Conservation (phyloP, 768 basidiomycete species). For the Dendrothele bispora region DNA sequence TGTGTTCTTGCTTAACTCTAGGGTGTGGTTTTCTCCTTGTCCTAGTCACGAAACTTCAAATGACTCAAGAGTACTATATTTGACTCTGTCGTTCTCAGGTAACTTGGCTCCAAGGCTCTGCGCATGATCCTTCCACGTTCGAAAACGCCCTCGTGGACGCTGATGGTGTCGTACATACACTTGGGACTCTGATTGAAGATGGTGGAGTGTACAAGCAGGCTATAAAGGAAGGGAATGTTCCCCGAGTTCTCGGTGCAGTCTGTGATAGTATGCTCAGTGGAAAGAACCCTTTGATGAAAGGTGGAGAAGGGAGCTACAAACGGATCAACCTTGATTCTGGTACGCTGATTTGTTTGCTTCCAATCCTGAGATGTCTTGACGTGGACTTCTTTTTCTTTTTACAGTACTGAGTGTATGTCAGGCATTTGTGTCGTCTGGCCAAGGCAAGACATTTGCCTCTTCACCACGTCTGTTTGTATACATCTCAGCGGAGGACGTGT, state of each 20-base stretch:
- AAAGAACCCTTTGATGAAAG: constrained; percentile 59
- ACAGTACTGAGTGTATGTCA: constrained; percentile 76
- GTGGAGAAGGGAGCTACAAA: constrained; percentile 59
- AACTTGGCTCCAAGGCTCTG: constrained; percentile 84
- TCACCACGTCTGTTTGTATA: constrained; percentile 79
- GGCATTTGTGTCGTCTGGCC: constrained; percentile 58
- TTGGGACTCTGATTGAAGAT: constrained; percentile 87
- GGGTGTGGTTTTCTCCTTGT: too few relatives aligned
- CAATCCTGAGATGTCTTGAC: background rate
- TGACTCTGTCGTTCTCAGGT: constrained; percentile 51
- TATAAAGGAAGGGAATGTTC: constrained; percentile 57
- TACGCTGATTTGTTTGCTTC: constrained; percentile 36
- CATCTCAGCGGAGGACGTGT: constrained; percentile 93
- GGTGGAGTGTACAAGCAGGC: constrained; percentile 75
- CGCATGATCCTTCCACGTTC: constrained; percentile 76
- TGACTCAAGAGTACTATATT: too few relatives aligned
- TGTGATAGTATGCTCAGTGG: constrained; percentile 35
- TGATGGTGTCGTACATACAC: constrained; percentile 87
- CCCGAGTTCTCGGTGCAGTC: constrained; percentile 50
- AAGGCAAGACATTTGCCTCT: constrained; percentile 22
- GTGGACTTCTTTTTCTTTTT: constrained; percentile 3
- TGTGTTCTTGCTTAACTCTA: too few relatives aligned
- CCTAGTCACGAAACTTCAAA: too few relatives aligned
- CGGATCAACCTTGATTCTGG: constrained; percentile 87
- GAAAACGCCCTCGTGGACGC: constrained; percentile 61